phyloP scores from a whole-genome alignment of 306 rosid genomes.

The Begonia loranthoides region DNA sequence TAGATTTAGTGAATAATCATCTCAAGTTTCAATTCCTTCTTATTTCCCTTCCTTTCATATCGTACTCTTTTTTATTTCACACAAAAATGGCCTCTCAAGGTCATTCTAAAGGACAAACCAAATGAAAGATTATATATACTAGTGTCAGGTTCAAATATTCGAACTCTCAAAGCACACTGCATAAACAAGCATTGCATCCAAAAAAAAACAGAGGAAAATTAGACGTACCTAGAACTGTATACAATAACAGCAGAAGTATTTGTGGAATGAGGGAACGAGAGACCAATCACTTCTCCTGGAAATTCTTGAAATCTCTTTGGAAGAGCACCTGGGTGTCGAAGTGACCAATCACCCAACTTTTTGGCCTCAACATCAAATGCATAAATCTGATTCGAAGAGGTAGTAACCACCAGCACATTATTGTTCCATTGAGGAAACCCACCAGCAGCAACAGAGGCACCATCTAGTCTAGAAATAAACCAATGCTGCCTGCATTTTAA shows the following conservation, averaged over 20 bases:
- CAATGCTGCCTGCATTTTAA: slow-evolving; percentile 66
- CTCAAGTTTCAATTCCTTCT: no score
- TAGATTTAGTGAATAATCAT: no score
- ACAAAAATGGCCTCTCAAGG: no score
- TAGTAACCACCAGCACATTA: slow-evolving; percentile 65
- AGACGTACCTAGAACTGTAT: slow-evolving; percentile 75
- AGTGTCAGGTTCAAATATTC: no score
- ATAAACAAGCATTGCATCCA: no score
- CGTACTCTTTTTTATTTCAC: no score
- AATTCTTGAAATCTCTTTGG: slow-evolving; percentile 83
- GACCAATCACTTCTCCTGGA: slow-evolving; percentile 96
- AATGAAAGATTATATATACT: no score
- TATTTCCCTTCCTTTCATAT: no score
- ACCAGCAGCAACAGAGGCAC: slow-evolving; percentile 90
- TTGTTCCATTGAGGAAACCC: slow-evolving; percentile 73
- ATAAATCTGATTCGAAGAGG: slow-evolving; percentile 89
- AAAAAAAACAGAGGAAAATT: no score
- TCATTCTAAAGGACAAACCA: no score
- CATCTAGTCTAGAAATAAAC: slow-evolving; percentile 82
- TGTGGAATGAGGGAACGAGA: slow-evolving; percentile 68
- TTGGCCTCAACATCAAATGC: slow-evolving; percentile 80
- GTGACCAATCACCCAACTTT: slow-evolving; percentile 85
- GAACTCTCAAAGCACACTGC: no score
- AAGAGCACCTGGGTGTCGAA: slow-evolving; percentile 43
- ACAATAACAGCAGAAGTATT: slow-evolving; percentile 55